Conservation (phyloP, 208 protist genomes). For the Acanthamoeba pearcei region DNA sequence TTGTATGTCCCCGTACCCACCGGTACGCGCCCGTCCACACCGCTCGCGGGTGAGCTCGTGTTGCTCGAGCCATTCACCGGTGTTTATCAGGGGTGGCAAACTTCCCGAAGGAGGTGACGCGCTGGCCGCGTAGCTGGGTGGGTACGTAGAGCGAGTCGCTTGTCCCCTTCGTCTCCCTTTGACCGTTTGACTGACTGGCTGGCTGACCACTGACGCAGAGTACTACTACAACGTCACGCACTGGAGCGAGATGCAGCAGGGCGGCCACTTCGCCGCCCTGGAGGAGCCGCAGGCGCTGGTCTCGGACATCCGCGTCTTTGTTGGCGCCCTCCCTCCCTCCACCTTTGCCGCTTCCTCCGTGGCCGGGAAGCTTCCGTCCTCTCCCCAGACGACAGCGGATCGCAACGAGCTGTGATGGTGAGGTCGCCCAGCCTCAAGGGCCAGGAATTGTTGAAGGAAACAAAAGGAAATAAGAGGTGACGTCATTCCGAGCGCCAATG, state of each 20-base stretch:
- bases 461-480: no score
- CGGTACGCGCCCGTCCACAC: neutral
- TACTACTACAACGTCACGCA: slow-evolving; percentile 68
- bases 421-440: no score
- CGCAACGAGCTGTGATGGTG: neutral
- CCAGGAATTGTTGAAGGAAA: no score
- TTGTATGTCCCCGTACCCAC: slow-evolving; percentile 7
- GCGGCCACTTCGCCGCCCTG: slow-evolving; percentile 69
- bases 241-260: slow-evolving; percentile 35
- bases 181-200: neutral
- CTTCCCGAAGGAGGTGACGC: slow-evolving; percentile 17
- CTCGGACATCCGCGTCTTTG: slow-evolving; percentile 33
- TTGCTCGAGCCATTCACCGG: neutral
- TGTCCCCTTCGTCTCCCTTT: no score
- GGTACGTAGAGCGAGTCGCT: neutral
- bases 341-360: neutral
- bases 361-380: no score
- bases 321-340: neutral
- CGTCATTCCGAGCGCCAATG: no score
- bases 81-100: neutral
- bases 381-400: no score
- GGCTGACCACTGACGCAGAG: slow-evolving; percentile 15
- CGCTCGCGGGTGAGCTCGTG: no score
- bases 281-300: slow-evolving; percentile 48
- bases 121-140: slow-evolving; percentile 38